Evolutionary conservation across 352 stramenopile species (phyloP), one percentile per base, ranked within the genome.

Genomic region (Phytophthora sojae): DNA sequence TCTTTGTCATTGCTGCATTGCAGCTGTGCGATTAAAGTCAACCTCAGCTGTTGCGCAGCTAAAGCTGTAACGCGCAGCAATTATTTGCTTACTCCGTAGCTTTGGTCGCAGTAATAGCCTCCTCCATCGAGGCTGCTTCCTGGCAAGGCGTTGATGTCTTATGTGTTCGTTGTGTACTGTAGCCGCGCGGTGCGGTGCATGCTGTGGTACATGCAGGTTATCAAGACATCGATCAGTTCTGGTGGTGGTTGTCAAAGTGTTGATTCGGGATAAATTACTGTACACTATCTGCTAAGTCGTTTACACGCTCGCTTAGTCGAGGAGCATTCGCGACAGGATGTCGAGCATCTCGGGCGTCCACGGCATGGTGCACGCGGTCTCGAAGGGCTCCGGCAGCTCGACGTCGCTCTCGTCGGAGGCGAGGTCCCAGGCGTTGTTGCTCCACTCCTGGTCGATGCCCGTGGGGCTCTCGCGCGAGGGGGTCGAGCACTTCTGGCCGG

Each of bases 291-390:
- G 42, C 52, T 69, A 70, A 32, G 44, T 64, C 37, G 26, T 42
- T 64, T 63, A 55, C 49, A 53, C 51, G 55, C 44, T 4, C 23
- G 44, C 59, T 58, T 74, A 82, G 55, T 78, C 68, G 9, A 82
- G 68, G 11, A 82, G 64, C 54, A 82, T 78, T 11, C 73, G 61
- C 7, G 71, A 73, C 23, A 82, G 64, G 50, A 82, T 82, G 42
- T 80, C 65, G 45, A 82, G 64, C 75, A 82, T 82, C 57, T 80
- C 75, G 3, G 64, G 64, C 8, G 64, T 82, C 75, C 75, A 82
- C 50, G 75, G 75, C n/a, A 64, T 65, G 17, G 73, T 74, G 53
- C 73, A 80, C 45, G 62, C 73, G 30, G 44, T 74, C 59, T 63
- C 50, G 26, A 80, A 77, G 26, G 73, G 73, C 21, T 52, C 56